A percentile compares a stretch with the other conserved stretches of the same genome.
Evolutionary conservation across 306 rosid species (phyloP).

Genomic region (Fragaria vesca): DNA sequence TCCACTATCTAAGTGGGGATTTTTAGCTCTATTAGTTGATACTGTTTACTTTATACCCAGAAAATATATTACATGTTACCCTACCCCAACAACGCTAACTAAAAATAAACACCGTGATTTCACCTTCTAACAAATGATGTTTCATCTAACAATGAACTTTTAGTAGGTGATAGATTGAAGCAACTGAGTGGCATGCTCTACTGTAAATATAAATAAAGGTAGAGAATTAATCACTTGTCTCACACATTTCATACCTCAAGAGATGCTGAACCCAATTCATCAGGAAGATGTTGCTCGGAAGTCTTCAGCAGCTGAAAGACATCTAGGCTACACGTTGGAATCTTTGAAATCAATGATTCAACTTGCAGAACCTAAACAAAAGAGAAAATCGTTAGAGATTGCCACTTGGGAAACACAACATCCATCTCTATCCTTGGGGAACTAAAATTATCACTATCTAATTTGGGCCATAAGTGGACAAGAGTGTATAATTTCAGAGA

Average conservation of each 20-base stretch:
- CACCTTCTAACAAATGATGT: background rate
- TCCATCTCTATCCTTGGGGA: background rate
- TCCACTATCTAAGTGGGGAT: background rate
- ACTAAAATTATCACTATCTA: background rate
- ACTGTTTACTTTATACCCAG: background rate
- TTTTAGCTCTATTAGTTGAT: background rate
- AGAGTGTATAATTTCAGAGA: background rate
- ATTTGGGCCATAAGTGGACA: background rate
- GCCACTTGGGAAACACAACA: background rate
- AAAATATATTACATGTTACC: background rate
- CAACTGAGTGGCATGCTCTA: background rate
- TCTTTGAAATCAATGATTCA: constrained; percentile 60
- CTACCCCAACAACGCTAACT: background rate
- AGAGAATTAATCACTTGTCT: background rate
- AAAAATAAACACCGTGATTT: background rate
- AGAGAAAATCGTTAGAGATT: constrained; percentile 20
- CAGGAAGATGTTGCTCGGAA: constrained; percentile 47
- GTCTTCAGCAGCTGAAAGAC: constrained; percentile 60
- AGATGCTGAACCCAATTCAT: constrained; percentile 53
- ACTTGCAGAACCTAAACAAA: constrained; percentile 65
- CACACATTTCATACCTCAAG: constrained; percentile 55
- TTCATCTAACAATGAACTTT: background rate
- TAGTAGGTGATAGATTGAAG: background rate
- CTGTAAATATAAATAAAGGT: constrained; percentile 1
- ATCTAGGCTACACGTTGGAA: constrained; percentile 44